Evolutionary conservation across 1,284 basidiomycete genomes (phyloP), one percentile per base, ranked within the genome.

Genomic region (Testicularia cyperi): DNA sequence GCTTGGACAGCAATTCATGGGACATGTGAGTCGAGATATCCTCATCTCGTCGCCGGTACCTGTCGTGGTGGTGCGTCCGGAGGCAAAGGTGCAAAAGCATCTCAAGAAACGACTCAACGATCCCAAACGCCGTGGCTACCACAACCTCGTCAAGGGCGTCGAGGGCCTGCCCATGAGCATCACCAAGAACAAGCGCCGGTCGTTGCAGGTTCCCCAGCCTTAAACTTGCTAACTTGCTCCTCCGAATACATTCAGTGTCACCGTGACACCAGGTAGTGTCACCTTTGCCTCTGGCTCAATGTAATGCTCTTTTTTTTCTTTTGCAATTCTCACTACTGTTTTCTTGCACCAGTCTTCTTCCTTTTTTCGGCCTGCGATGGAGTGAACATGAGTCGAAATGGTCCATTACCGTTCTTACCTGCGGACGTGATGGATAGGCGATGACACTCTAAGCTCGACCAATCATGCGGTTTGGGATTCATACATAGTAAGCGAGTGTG

Each of bases 61-160:
- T 0, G 74, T 76, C 2, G 72, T 76, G 18, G 72, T 76, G 28
- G 74, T 76, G 14, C 47, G 71, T 10, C 74, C 74, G 4, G 70
- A 74, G 38, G 71, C 70, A 6, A 73, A 73, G 25, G 72, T 74
- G 38, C 53, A 57, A 29, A 76, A 76, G 46, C 72, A 75, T 46
- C 57, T 73, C 30, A 65, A 60, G 47, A 74, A 76, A 48, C 52
- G 74, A 8, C 60, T 67, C 44, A 64, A 63, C 26, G 73, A 76
- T 42, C 74, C 74, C 2, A 70, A 71, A 32, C 51, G 74, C 13
- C 47, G 71, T 44, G 62, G 65, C 26, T 76, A 76, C 37, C 68
- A 70, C 37, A 67, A 70, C 16, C 41, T 76, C 20, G 64, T 73
- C 26, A 53, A 60, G 19, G 44, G 56, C 18, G 52, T 65, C 18